Percentiles rank a stretch among this genome's conserved stretches.
phyloP scores from a whole-genome alignment of 495 filamentous ascomycete genomes.

The Penicillium goetzii region DNA sequence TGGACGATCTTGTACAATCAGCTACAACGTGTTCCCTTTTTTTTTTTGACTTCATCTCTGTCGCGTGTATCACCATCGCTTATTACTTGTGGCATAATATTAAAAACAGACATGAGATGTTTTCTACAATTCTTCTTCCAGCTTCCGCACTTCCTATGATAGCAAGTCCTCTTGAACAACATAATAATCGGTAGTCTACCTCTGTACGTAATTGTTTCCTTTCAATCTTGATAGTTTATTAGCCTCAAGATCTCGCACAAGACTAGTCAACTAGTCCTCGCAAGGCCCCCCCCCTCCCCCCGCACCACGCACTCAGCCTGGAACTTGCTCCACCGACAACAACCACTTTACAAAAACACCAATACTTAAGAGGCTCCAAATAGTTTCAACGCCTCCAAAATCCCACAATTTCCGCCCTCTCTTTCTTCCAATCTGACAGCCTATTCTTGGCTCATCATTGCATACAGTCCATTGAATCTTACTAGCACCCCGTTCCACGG shows the following conservation, averaged over 20 bases:
- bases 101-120: conserved; percentile 11
- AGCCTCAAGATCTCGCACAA: neutral
- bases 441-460: neutral
- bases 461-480: conserved; percentile 19
- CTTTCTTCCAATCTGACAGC: neutral
- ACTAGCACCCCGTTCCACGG: conserved; percentile 15
- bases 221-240: neutral
- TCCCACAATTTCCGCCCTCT: neutral
- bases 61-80: conserved; percentile 28
- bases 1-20: conserved; percentile 36
- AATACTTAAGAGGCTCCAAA: neutral
- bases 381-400: neutral
- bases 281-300: neutral
- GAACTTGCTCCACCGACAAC: neutral
- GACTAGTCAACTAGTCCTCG: neutral
- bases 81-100: conserved; percentile 28
- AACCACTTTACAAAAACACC: neutral
- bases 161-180: neutral
- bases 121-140: neutral
- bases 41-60: conserved; percentile 14
- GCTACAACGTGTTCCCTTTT: conserved; percentile 25
- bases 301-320: neutral
- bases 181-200: neutral
- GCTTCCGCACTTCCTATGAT: neutral
- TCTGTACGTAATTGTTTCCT: neutral